Conservation (phyloP, 1,284 basidiomycete genomes). For the Agroathelia rolfsii region DNA sequence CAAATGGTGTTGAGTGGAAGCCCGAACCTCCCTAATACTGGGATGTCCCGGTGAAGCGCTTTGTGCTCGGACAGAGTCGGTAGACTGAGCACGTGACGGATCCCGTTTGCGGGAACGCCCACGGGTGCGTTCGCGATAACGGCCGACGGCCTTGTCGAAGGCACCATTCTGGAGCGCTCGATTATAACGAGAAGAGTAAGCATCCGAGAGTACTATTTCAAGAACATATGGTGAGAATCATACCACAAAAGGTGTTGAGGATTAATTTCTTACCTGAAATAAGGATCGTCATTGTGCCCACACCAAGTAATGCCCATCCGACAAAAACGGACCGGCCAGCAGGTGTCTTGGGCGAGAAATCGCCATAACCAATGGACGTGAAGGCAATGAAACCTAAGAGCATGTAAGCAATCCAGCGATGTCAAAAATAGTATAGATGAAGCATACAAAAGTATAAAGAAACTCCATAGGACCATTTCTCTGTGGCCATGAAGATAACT, state of each 20-base stretch:
- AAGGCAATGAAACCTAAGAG: slow-evolving; percentile 51
- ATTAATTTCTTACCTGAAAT: slow-evolving; percentile 50
- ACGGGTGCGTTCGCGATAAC: slow-evolving; percentile 25
- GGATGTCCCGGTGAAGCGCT: no score
- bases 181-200: slow-evolving; percentile 46
- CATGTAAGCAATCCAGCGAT: no score
- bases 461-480: slow-evolving; percentile 38
- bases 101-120: slow-evolving; percentile 1
- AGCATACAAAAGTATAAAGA: slow-evolving; percentile 68
- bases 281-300: slow-evolving; percentile 68
- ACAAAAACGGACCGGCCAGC: slow-evolving; percentile 73
- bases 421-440: slow-evolving; percentile 8
- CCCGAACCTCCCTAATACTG: slow-evolving; percentile 16
- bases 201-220: slow-evolving; percentile 62
- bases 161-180: slow-evolving; percentile 33
- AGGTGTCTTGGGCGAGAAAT: slow-evolving; percentile 48
- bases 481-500: slow-evolving; percentile 42
- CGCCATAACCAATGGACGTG: slow-evolving; percentile 65
- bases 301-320: slow-evolving; percentile 71
- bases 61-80: no score
- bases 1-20: slow-evolving; percentile 24
- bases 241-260: neutral
- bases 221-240: neutral
- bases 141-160: slow-evolving; percentile 38
- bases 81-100: slow-evolving; percentile 3